Conservation (phyloP, 371 early-diverging fungal species). For the Rhizopus arrhizus region DNA sequence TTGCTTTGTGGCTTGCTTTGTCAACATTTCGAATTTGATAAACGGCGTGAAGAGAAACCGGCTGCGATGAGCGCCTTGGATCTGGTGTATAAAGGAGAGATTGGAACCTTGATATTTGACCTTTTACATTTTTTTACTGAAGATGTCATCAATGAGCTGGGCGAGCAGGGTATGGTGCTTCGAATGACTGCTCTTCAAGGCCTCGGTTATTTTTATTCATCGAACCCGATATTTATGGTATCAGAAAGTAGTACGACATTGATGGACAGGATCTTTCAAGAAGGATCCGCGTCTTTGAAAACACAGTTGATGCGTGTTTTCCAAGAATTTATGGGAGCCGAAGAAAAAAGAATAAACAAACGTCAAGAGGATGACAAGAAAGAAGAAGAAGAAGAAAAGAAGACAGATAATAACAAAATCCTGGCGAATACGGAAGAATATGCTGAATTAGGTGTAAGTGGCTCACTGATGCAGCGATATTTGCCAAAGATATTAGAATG, state of each 20-base stretch:
- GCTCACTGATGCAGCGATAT: slow-evolving; percentile 84
- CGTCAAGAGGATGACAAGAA: slow-evolving; percentile 39
- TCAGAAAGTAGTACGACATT: slow-evolving; percentile 54
- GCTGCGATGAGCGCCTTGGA: slow-evolving; percentile 21
- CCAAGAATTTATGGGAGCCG: slow-evolving; percentile 68
- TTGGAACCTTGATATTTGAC: slow-evolving; percentile 27
- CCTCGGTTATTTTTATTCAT: slow-evolving; percentile 72
- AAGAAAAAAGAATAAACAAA: slow-evolving; percentile 55
- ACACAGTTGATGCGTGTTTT: slow-evolving; percentile 71
- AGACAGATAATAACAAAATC: slow-evolving; percentile 59
- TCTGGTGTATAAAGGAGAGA: slow-evolving; percentile 24
- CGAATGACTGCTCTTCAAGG: slow-evolving; percentile 35
- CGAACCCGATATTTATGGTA: slow-evolving; percentile 73
- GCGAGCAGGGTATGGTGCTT: slow-evolving; percentile 18
- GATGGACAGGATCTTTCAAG: slow-evolving; percentile 71
- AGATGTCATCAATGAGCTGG: slow-evolving; percentile 14
- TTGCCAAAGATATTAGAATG: slow-evolving; percentile 72
- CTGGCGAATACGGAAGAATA: slow-evolving; percentile 80
- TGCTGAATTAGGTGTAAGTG: slow-evolving; percentile 81
- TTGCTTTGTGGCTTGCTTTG: slow-evolving; percentile 73
- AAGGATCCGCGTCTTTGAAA: slow-evolving; percentile 53
- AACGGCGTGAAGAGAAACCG: slow-evolving; percentile 45
- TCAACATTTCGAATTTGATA: slow-evolving; percentile 79
- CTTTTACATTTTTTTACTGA: slow-evolving; percentile 28
- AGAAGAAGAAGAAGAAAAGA: slow-evolving; percentile 49